A percentile compares a stretch with the other conserved stretches of the same genome.
Conservation (phyloP, 106 monocot species). For the Phalaenopsis aphrodite region DNA sequence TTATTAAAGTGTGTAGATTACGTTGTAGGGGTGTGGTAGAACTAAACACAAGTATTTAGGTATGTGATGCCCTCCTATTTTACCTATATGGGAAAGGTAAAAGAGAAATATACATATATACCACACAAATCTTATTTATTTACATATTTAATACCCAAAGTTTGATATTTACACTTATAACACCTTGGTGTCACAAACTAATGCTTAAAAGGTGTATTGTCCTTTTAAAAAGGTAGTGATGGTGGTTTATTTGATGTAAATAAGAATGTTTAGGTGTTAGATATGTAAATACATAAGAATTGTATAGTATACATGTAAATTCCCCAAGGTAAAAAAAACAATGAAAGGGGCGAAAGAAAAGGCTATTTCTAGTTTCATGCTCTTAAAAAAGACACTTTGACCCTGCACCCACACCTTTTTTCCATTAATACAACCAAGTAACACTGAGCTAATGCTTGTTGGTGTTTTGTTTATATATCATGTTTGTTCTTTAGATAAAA, state of each 20-base stretch:
- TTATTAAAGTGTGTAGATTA: not conserved
- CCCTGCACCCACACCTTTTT: not conserved
- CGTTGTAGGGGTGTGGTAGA: not conserved
- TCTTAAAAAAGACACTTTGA: not conserved
- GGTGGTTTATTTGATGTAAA: too few species aligned
- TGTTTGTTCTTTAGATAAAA: not conserved
- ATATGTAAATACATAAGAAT: too few species aligned
- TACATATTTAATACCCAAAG: too few species aligned
- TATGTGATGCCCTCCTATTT: not conserved
- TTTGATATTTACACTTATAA: too few species aligned
- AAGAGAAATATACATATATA: too few species aligned
- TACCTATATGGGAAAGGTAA: not conserved
- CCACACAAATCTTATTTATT: too few species aligned
- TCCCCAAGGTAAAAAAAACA: not conserved
- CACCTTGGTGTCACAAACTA: too few species aligned
- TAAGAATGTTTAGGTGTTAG: too few species aligned
- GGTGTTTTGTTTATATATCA: not conserved
- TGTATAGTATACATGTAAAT: too few species aligned
- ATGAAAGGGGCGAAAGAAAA: not conserved
- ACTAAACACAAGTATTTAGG: not conserved
- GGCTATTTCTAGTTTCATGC: not conserved
- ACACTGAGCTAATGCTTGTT: not conserved
- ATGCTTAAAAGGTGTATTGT: too few species aligned
- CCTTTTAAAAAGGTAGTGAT: too few species aligned
- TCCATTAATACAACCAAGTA: not conserved